Conservation (phyloP, 2,329 filamentous ascomycete species). For the Colletotrichum ledebouriae region DNA sequence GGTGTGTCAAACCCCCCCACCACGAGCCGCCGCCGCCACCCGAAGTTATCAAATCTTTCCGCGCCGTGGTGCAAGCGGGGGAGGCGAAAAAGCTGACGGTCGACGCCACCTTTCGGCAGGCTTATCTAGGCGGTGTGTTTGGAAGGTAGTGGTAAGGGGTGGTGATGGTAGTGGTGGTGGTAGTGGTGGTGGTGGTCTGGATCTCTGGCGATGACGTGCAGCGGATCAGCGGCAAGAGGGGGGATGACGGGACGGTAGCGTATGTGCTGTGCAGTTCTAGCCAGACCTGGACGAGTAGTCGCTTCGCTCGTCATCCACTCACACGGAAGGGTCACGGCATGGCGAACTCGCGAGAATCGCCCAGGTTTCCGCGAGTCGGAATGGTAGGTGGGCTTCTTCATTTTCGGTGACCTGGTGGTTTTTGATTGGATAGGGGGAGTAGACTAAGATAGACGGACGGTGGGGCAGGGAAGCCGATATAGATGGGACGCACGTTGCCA, state of each 20-base stretch:
- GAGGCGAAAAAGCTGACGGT: background rate
- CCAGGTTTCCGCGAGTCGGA: too few relatives aligned
- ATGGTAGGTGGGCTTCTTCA: too few relatives aligned
- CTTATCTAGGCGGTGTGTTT: slow-evolving; percentile 31
- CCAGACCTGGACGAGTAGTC: background rate
- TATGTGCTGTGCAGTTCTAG: background rate
- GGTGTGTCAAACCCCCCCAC: background rate
- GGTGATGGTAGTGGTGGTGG: background rate
- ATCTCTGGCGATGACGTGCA: slow-evolving; percentile 33
- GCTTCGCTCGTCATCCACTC: too few relatives aligned
- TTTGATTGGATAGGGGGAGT: too few relatives aligned
- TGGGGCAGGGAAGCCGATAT: too few relatives aligned
- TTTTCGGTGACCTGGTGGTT: too few relatives aligned
- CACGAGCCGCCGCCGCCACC: background rate
- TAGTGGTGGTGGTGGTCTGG: background rate
- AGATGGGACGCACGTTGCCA: too few relatives aligned
- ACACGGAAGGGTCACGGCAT: too few relatives aligned
- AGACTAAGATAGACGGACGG: too few relatives aligned
- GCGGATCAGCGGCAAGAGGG: slow-evolving; percentile 17
- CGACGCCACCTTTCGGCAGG: background rate
- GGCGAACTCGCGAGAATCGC: too few relatives aligned
- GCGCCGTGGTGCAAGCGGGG: background rate
- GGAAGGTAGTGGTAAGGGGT: background rate
- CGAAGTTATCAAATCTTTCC: background rate
- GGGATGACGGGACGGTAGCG: too few relatives aligned